Evolutionary conservation across 345 rosid species (phyloP).

Genomic region (Populus euphratica): DNA sequence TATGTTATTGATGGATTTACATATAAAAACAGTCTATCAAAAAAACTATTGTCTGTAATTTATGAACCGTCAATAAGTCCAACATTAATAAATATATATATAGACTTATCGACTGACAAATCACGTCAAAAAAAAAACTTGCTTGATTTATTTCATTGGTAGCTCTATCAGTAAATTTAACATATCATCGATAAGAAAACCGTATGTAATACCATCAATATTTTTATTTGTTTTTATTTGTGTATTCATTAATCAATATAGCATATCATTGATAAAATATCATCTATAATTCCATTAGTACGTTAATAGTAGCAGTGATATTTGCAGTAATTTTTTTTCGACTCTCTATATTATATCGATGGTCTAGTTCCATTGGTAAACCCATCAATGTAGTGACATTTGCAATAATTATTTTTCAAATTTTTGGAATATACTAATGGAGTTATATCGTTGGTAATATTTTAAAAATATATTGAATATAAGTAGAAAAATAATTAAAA

Average conservation of each 20-base stretch:
- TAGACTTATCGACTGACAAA: no score
- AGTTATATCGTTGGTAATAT: no score
- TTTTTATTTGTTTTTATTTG: accelerated
- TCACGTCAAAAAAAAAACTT: no score
- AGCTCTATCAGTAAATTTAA: no score
- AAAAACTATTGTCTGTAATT: accelerated
- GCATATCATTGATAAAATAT: accelerated
- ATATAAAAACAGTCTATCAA: accelerated
- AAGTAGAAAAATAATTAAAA: no score
- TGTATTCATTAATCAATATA: no score
- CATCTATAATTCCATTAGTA: accelerated
- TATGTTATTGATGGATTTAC: no score
- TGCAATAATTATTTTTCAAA: no score
- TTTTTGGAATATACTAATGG: accelerated
- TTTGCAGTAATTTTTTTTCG: accelerated
- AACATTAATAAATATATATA: no score
- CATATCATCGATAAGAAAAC: accelerated
- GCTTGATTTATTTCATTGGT: accelerated
- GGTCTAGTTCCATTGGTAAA: no score
- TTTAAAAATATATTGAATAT: no score
- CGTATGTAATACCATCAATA: accelerated
- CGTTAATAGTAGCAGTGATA: accelerated
- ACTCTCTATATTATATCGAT: accelerated
- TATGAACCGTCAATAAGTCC: accelerated
- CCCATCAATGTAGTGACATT: accelerated